phyloP scores from a whole-genome alignment of 805 yeast genomes.

The Groenewaldozyma salmanticensis region DNA sequence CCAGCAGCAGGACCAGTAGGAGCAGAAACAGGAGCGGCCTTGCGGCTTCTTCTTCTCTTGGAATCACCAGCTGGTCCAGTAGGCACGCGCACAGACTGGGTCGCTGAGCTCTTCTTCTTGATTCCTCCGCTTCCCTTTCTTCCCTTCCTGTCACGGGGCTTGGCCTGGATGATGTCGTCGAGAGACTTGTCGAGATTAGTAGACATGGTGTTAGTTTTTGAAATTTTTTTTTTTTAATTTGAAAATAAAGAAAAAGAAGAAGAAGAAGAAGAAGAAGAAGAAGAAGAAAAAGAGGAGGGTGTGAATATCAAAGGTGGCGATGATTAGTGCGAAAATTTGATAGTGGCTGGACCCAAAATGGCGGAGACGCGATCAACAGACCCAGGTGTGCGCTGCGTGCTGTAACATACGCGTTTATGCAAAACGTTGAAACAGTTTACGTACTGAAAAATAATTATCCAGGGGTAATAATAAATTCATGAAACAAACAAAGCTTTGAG shows the following conservation, averaged over 20 bases:
- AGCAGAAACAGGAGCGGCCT: slow-evolving; percentile 10
- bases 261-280: not conserved
- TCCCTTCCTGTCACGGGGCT: slow-evolving; percentile 23
- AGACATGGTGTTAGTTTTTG: slow-evolving; percentile 41
- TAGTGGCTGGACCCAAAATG: too few relatives aligned
- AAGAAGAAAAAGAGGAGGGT: too few relatives aligned
- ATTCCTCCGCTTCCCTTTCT: slow-evolving; percentile 20
- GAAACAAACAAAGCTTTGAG: too few relatives aligned
- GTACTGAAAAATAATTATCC: too few relatives aligned
- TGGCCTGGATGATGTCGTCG: slow-evolving; percentile 81
- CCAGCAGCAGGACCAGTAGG: slow-evolving; percentile 22
- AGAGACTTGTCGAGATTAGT: slow-evolving; percentile 82
- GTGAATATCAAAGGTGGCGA: too few relatives aligned
- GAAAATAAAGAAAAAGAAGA: not conserved
- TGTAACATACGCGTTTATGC: too few relatives aligned
- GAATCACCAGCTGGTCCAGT: slow-evolving; percentile 6
- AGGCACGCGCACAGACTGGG: slow-evolving; percentile 1
- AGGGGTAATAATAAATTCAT: too few relatives aligned
- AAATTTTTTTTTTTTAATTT: not conserved
- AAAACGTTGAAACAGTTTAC: too few relatives aligned
- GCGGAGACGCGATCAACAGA: too few relatives aligned
- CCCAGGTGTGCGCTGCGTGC: too few relatives aligned
- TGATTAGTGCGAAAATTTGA: too few relatives aligned
- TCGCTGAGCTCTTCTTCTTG: slow-evolving; percentile 18
- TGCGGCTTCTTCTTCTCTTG: slow-evolving; percentile 9